These are phyloP conservation scores for Castanopsis chinensis DNA, from an alignment of 306 rosid genomes.

Conservation along the genomic window DNA sequence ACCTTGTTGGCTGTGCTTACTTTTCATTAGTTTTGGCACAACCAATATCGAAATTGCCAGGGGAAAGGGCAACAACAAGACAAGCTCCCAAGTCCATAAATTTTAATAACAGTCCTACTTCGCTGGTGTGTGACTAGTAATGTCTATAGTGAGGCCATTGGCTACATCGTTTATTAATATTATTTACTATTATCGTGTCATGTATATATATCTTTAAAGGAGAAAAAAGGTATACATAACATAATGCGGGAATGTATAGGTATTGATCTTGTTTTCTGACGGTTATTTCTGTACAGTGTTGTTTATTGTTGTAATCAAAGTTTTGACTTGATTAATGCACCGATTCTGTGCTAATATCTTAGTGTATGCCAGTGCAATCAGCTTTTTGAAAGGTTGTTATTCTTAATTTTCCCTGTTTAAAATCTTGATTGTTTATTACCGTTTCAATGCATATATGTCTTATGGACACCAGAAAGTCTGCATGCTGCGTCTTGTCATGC, in stretches of 20 bases:
- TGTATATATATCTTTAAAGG: constrained; percentile 22
- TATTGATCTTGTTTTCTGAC: constrained; percentile 21
- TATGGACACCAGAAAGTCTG: background rate
- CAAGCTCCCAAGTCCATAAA: constrained; percentile 15
- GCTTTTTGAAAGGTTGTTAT: background rate
- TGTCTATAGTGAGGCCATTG: background rate
- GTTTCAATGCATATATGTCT: background rate
- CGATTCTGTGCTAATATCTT: background rate
- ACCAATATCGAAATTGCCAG: background rate
- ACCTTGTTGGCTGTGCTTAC: background rate
- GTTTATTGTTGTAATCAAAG: background rate
- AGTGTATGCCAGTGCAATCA: background rate
- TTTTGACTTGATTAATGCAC: background rate
- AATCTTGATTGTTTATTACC: background rate
- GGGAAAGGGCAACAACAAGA: constrained; percentile 12
- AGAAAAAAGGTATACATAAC: constrained; percentile 8
- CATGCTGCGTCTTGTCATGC: no score
- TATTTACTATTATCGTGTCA: constrained; percentile 12
- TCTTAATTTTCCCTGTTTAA: background rate
- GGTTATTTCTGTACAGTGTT: constrained; percentile 11
- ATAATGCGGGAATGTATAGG: constrained; percentile 26
- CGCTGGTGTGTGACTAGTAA: constrained; percentile 8
- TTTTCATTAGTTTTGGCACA: background rate
- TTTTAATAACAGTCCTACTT: background rate
- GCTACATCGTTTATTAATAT: background rate